Evolutionary conservation across 352 stramenopile genomes (phyloP).

Genomic region (Pythium phragmiticola): DNA sequence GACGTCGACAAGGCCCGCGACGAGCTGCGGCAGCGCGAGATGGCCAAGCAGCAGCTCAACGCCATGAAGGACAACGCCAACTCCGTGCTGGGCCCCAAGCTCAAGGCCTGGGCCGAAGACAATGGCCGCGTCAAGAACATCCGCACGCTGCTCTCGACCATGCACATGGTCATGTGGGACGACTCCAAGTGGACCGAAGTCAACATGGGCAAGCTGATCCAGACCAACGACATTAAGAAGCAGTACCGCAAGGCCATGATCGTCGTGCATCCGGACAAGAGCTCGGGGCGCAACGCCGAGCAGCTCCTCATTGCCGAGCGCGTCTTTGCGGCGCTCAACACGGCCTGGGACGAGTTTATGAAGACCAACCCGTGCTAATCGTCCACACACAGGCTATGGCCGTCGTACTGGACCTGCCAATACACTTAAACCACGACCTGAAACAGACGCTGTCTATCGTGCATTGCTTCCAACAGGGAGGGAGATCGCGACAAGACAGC

Average conservation of each 20-base stretch:
- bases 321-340: slow-evolving; percentile 90
- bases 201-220: slow-evolving; percentile 91
- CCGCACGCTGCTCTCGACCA: slow-evolving; percentile 87
- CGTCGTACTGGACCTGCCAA: neutral
- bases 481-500: no score
- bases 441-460: neutral
- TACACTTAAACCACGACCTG: neutral
- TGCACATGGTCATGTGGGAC: slow-evolving; percentile 92
- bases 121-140: slow-evolving; percentile 91
- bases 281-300: slow-evolving; percentile 78
- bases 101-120: slow-evolving; percentile 84
- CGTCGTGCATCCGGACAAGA: slow-evolving; percentile 91
- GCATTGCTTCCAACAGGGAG: no score
- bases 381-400: no score
- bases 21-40: slow-evolving; percentile 67
- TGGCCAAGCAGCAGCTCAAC: slow-evolving; percentile 50
- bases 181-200: slow-evolving; percentile 86
- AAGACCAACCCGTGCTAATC: slow-evolving; percentile 65
- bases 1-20: slow-evolving; percentile 77
- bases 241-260: slow-evolving; percentile 92
- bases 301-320: slow-evolving; percentile 89
- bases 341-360: slow-evolving; percentile 86
- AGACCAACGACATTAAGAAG: slow-evolving; percentile 90
- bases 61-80: slow-evolving; percentile 68
- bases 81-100: slow-evolving; percentile 55